Evolutionary conservation across 2,329 filamentous ascomycete species (phyloP), one percentile per base, ranked within the genome.

Genomic region (Ramularia endophylla): DNA sequence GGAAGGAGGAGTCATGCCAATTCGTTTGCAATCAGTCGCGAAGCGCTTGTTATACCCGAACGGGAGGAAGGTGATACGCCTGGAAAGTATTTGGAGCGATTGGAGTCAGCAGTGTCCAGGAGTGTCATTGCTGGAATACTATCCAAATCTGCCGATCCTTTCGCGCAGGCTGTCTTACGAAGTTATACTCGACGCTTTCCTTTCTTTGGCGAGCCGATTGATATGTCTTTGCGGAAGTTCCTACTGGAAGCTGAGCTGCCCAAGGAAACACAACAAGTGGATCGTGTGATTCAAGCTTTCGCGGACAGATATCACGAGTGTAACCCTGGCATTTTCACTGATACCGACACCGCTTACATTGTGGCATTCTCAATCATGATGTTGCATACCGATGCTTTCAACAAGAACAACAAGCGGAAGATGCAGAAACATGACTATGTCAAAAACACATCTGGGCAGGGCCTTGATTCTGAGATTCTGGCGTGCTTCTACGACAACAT

Each of bases 401-500:
- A 98, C 72, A 95, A 94, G 67, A 98, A 97, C 70, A 97, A 97
- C 69, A 97, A 97, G 68, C 79, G 92, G 64, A 98, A 98, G 66
- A 98, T 98, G 92, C 88, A 94, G 59, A 94, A 94, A 60, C 69
- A 77, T 1, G 92, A 97, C 58, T 98, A 98, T 65, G 75, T 97
- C 54, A 95, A 94, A 65, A 97, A 97, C 61, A 94, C 89, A 0
- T 81, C 81, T 16, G 88, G 86, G 3, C 89, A 97, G 61, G 86
- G 86, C 11, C 85, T 97, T n/a, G 86, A 85, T 38, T 86, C 94
- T 52, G 90, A 97, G 51, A 85, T 97, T 30, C 72, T 97, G 11
- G 88, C 88, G 57, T 95, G 90, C 61, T 94, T 98, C 60, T 98
- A 97, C 66, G 92, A 98, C 69, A 98, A 98, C 61, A 94, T 98